These are phyloP conservation scores for Boletus huronensis DNA, from an alignment of 768 basidiomycete genomes.

Conservation along the genomic window DNA sequence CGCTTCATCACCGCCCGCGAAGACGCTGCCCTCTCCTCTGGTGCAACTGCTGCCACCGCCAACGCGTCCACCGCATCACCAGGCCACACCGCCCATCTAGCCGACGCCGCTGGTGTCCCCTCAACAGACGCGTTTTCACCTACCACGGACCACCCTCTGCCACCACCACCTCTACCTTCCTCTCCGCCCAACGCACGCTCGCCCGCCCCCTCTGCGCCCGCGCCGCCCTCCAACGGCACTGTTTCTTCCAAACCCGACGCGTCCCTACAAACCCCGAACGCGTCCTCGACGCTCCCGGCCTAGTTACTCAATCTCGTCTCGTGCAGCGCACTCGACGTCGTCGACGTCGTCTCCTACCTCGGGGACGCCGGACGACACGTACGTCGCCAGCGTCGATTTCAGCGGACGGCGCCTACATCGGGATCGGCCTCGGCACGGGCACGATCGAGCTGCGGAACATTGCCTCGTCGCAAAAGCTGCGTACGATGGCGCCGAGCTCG, in stretches of 20 bases:
- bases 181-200: conserved; percentile 73
- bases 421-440: conserved; percentile 46
- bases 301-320: conserved; percentile 87
- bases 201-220: conserved; percentile 73
- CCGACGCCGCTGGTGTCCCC: conserved; percentile 69
- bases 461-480: conserved; percentile 68
- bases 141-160: conserved; percentile 85
- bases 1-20: conserved; percentile 68
- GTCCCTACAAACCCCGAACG: conserved; percentile 87
- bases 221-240: conserved; percentile 54
- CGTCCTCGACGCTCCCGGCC: conserved; percentile 93
- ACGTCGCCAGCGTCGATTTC: conserved; percentile 75
- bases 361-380: conserved; percentile 73
- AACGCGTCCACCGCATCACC: conserved; percentile 54
- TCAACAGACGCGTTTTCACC: conserved; percentile 79
- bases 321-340: conserved; percentile 85
- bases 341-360: conserved; percentile 74
- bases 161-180: conserved; percentile 69
- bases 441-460: conserved; percentile 94
- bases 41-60: conserved; percentile 38
- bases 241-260: conserved; percentile 69
- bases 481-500: conserved; percentile 66
- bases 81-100: conserved; percentile 76
- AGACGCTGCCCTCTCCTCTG: conserved; percentile 53
- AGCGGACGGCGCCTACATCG: conserved; percentile 81